Base-by-base conservation (phyloP, 139 green algal species). In the Volvox africanus region DNA sequence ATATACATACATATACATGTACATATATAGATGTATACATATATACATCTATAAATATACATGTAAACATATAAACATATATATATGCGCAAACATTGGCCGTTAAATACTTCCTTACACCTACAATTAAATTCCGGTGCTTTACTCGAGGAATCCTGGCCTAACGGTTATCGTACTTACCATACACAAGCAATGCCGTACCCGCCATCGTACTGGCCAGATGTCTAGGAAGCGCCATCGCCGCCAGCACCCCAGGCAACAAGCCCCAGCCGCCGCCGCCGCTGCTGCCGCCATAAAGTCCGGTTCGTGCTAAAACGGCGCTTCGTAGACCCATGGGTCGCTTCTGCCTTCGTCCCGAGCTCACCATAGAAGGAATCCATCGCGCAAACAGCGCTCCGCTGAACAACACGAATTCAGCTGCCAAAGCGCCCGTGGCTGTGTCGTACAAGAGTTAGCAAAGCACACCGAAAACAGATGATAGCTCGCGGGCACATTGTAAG, bases 121-220 rank as follows among this genome's bases (percentile, higher is more conserved):
- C 44, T 55, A 55, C 44, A 55, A 55, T 9, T 55, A 55, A 55
- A 55, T 9, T 55, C 44, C 44, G 44, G 9, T 55, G 44, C 44
- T 55, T 55, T 9, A 55, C 44, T 5, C 44, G 5, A 55, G 44
- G 44, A 55, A 55, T 55, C 44, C 44, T 55, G 44, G 44, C 9
- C 44, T 55, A 14, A 55, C 44, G 9, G 44, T 73, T 28, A 28
- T 30, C 71, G 71, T 79, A 84, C 86, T 36, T 30, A 90, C 86
- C 86, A 44, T 90, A 90, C 20, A 76, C 30, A 0, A 90, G 73
- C 86, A 90, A 44, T 6, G 55, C 73, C 30, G 86, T 67, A 6
- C 50, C 86, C 30, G 73, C 16, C 21, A 61, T 61, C 36, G 86
- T 68, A 5, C 55, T 32, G 20, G 21, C 30, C 73, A 90, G 17